Conservation (phyloP, 208 protist genomes). For the Crithidia thermophila region DNA sequence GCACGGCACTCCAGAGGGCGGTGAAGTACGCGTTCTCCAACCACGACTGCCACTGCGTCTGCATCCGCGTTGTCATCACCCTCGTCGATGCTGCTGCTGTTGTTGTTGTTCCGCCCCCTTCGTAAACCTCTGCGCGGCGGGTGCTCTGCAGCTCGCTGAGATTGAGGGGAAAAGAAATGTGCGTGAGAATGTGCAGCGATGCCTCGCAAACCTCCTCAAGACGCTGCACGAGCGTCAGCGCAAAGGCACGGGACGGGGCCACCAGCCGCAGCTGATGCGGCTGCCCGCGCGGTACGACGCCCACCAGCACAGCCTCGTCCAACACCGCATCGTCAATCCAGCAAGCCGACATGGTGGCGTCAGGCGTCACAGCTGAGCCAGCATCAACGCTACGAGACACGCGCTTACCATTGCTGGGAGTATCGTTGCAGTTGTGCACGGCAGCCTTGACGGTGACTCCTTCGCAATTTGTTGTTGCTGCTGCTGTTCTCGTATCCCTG, state of each 20-base stretch:
- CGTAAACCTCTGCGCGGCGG: background rate
- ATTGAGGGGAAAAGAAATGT: background rate
- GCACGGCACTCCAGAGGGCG: constrained; percentile 17
- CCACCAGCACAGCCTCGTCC: constrained; percentile 61
- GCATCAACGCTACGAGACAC: too few relatives aligned
- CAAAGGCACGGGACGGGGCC: constrained; percentile 44
- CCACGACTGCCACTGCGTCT: constrained; percentile 18
- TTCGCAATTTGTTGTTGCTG: background rate
- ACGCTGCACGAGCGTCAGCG: constrained; percentile 26
- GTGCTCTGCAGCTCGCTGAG: background rate
- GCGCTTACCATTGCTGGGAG: too few relatives aligned
- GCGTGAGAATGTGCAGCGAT: constrained; percentile 6
- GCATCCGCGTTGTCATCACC: background rate
- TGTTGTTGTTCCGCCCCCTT: background rate
- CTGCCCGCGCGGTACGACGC: constrained; percentile 46
- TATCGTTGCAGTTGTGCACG: too few relatives aligned
- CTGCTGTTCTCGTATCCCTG: background rate
- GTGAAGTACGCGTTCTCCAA: constrained; percentile 13
- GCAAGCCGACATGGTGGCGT: background rate
- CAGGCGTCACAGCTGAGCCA: background rate
- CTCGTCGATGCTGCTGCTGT: background rate
- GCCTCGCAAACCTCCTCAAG: constrained; percentile 32
- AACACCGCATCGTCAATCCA: constrained; percentile 56
- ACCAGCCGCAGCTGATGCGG: constrained; percentile 59
- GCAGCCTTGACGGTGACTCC: too few relatives aligned